Conservation (phyloP, 805 yeast genomes). For the Nakazawaea pomicola region DNA sequence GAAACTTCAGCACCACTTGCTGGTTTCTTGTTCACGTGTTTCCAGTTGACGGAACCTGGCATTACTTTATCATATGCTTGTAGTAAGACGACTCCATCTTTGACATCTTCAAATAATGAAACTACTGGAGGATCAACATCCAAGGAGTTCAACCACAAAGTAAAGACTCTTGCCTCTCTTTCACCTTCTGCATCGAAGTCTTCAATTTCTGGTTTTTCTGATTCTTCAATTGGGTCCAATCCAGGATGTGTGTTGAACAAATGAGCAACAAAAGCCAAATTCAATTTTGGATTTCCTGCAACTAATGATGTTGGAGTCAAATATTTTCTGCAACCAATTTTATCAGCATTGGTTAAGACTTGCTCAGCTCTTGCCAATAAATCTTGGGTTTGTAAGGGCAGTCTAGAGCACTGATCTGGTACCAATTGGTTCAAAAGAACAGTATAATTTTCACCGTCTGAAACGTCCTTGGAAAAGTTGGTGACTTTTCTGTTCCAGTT, state of each 20-base stretch:
- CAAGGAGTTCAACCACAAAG: constrained; percentile 93
- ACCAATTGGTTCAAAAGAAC: constrained; percentile 82
- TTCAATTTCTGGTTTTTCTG: constrained; percentile 89
- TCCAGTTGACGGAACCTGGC: constrained; percentile 83
- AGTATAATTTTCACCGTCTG: constrained; percentile 95
- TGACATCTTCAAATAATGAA: constrained; percentile 86
- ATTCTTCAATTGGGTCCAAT: constrained; percentile 89
- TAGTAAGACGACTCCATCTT: constrained; percentile 82
- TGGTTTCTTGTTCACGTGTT: constrained; percentile 83
- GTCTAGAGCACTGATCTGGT: constrained; percentile 74
- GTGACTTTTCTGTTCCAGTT: constrained; percentile 80
- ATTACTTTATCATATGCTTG: constrained; percentile 95
- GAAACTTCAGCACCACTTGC: constrained; percentile 67
- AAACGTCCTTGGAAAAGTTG: constrained; percentile 82
- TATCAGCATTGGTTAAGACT: constrained; percentile 82
- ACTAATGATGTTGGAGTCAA: constrained; percentile 90
- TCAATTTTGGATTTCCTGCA: constrained; percentile 94
- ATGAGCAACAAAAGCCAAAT: constrained; percentile 96
- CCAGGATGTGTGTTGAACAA: constrained; percentile 96
- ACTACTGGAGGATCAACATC: constrained; percentile 96
- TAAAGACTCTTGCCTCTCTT: constrained; percentile 97
- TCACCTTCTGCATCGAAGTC: constrained; percentile 99
- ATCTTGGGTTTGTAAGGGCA: constrained; percentile 78
- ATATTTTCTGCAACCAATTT: constrained; percentile 87
- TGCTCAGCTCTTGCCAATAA: constrained; percentile 81